Evolutionary conservation across 129 eudicot species (phyloP).

Genomic region (Lactuca saligna): DNA sequence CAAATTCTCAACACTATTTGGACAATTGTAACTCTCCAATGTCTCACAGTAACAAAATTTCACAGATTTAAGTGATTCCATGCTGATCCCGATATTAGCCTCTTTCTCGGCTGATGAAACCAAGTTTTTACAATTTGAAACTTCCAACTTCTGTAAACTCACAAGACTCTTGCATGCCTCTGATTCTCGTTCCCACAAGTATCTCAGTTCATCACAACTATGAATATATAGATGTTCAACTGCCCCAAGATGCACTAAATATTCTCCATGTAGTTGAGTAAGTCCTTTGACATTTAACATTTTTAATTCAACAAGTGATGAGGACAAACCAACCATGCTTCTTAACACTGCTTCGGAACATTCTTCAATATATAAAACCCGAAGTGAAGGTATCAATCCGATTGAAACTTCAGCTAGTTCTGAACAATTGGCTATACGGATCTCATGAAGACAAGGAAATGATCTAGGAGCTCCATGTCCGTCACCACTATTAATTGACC

Average conservation of each 20-base stretch:
- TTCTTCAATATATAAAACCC: not conserved
- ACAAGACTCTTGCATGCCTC: conserved; percentile 5
- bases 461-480: not conserved
- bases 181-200: conserved; percentile 13
- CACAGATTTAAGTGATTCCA: not conserved
- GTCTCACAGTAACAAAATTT: not conserved
- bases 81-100: not conserved
- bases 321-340: not conserved
- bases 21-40: conserved; percentile 6
- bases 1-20: not conserved
- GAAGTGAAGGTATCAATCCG: conserved; percentile 11
- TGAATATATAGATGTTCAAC: not conserved
- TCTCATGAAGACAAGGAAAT: conserved; percentile 9
- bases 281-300: not conserved
- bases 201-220: not conserved
- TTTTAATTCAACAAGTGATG: not conserved
- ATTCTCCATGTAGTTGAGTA: not conserved
- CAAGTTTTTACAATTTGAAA: not conserved
- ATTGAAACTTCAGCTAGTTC: not conserved
- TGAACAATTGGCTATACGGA: not conserved
- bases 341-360: conserved; percentile 4
- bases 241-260: conserved; percentile 9
- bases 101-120: conserved; percentile 11
- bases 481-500: conserved; percentile 2
- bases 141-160: not conserved